These are phyloP conservation scores for Tarenaya hassleriana DNA, from an alignment of 345 rosid genomes.

Conservation along the genomic window DNA sequence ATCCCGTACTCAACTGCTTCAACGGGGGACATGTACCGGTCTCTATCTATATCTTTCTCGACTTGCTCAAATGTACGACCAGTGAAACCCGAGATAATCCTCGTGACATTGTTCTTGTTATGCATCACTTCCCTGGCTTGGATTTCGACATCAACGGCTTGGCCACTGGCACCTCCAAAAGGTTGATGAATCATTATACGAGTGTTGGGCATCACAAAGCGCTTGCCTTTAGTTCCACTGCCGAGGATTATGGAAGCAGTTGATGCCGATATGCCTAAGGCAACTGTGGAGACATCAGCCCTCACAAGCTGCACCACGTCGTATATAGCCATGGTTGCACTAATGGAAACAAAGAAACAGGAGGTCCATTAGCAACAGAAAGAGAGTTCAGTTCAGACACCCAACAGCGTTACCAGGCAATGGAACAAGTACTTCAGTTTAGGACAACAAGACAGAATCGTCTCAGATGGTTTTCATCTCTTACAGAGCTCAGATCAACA, in stretches of 20 bases:
- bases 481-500: too few relatives aligned
- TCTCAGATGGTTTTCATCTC: too few relatives aligned
- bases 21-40: slow-evolving; percentile 86
- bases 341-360: slow-evolving; percentile 20
- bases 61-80: slow-evolving; percentile 80
- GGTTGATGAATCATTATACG: slow-evolving; percentile 97
- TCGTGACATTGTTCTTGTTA: slow-evolving; percentile 62
- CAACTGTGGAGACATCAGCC: slow-evolving; percentile 85
- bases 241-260: slow-evolving; percentile 91
- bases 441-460: too few relatives aligned
- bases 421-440: not conserved
- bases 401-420: not conserved
- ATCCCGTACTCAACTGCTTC: slow-evolving; percentile 93
- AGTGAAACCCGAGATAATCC: slow-evolving; percentile 63
- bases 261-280: slow-evolving; percentile 84
- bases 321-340: slow-evolving; percentile 94
- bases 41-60: slow-evolving; percentile 69
- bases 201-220: slow-evolving; percentile 90
- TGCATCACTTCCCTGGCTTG: slow-evolving; percentile 89
- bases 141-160: slow-evolving; percentile 74
- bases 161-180: slow-evolving; percentile 88
- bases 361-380: not conserved
- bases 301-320: slow-evolving; percentile 86
- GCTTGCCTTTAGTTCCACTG: slow-evolving; percentile 92
- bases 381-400: too few relatives aligned